Evolutionary conservation across 2,329 filamentous ascomycete genomes (phyloP), one percentile per base, ranked within the genome.

Genomic region (Lanzia echinophila): DNA sequence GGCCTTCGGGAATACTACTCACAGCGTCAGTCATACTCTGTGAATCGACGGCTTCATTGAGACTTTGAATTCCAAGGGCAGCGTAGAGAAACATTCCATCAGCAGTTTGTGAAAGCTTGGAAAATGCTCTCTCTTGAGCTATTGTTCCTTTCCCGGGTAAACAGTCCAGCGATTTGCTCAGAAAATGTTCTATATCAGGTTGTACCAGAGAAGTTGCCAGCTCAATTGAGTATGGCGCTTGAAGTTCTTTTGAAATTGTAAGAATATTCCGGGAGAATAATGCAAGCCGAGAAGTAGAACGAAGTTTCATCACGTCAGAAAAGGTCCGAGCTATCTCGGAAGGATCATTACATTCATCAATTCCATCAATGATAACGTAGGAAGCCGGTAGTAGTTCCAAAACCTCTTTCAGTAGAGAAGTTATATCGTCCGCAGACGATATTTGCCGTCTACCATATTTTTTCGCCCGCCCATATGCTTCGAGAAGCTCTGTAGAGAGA

Each of bases 371-470:
- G 13, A 53, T 10, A 22, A 53, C 33, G 15, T 53, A 42, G 17
- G n/a, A 22, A 10, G 6, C 31, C 20, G 50, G 28, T 1, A 6
- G 6, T 7, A 31, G 5, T 11, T 6, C 6, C 2, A 47, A 12
- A 6, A 42, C 50, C 1, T 34, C 3, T 28, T 42, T 48, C 6
- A 53, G 31, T 24, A 53, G 13, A 3, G 24, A 31, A 7, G 17
- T 2, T 4, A 48, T 24, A 28, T 53, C 38, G 6, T 53, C 50
- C 0, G 50, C 43, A n/a, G 11, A 32, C 17, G 50, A 53, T 20
- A 53, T 12, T 33, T 53, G 44, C 11, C 33, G 33, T 47, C 50
- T 53, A 13, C 50, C 50, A 42, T 53, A 53, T 38, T 53, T 53
- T 7, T 24, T 48, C 2, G 50, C 50, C 19, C 43, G 24, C 13